Evolutionary conservation across 495 filamentous ascomycete species (phyloP).

Genomic region (Tuber brumale): DNA sequence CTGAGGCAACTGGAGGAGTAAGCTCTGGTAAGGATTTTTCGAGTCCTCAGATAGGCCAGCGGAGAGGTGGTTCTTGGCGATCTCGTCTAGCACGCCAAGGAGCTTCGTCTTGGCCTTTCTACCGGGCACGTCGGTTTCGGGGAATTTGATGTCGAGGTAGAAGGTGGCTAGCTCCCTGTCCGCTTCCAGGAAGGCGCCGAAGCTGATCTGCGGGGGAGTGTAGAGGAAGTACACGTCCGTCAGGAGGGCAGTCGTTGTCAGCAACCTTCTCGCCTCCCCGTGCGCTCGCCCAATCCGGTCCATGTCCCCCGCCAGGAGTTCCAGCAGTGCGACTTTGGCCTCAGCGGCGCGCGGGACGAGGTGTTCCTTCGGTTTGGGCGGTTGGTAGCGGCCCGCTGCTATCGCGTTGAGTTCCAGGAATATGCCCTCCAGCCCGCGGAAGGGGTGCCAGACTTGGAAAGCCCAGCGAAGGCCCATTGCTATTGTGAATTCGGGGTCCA

Average conservation of each 20-base stretch:
- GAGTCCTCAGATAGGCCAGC: constrained; percentile 12
- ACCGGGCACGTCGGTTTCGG: not conserved
- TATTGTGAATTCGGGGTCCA: constrained; percentile 83
- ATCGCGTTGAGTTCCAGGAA: constrained; percentile 73
- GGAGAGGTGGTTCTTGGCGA: constrained; percentile 29
- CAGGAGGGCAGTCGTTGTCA: constrained; percentile 72
- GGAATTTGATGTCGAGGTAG: constrained; percentile 68
- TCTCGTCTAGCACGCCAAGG: constrained; percentile 41
- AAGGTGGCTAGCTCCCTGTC: constrained; percentile 65
- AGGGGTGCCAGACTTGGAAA: constrained; percentile 87
- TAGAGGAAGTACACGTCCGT: constrained; percentile 95
- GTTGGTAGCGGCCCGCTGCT: constrained; percentile 48
- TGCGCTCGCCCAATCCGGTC: constrained; percentile 61
- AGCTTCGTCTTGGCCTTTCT: constrained; percentile 43
- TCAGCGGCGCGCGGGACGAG: constrained; percentile 8
- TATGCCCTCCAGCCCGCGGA: constrained; percentile 75
- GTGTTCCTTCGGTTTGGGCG: not conserved
- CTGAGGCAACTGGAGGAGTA: constrained; percentile 34
- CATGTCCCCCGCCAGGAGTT: not conserved
- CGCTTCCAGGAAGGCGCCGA: constrained; percentile 66
- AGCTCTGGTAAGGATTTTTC: constrained; percentile 23
- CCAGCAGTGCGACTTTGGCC: constrained; percentile 8
- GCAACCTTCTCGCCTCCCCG: constrained; percentile 58
- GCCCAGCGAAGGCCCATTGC: constrained; percentile 90
- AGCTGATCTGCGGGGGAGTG: constrained; percentile 88